Conservation (phyloP, 305 asterid genomes). For the Fraxinus ornus region DNA sequence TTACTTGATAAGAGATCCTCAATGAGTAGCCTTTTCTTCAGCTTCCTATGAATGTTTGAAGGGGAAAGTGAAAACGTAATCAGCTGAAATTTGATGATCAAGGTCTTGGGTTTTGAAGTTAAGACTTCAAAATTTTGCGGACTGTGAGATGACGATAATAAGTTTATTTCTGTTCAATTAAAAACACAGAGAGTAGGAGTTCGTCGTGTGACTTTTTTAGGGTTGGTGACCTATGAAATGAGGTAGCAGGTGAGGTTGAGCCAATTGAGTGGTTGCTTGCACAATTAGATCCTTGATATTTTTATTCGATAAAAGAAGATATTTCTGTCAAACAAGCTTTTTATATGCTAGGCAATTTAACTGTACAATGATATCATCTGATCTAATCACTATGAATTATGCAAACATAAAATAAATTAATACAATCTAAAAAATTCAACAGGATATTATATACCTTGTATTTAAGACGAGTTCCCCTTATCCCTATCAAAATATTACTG, state of each 20-base stretch:
- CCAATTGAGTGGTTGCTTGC: background rate
- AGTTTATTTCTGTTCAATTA: background rate
- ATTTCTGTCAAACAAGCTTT: background rate
- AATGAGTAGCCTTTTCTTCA: background rate
- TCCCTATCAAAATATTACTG: conserved; percentile 61
- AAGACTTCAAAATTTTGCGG: background rate
- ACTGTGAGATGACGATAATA: background rate
- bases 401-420: background rate
- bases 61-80: background rate
- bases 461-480: conserved; percentile 55
- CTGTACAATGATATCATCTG: background rate
- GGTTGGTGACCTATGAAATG: background rate
- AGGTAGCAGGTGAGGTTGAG: background rate
- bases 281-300: background rate
- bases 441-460: conserved; percentile 52
- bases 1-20: background rate
- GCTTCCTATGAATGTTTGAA: conserved; percentile 1
- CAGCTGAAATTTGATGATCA: background rate
- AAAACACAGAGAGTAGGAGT: background rate
- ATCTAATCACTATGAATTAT: background rate
- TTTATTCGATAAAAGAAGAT: background rate
- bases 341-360: background rate
- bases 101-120: background rate
- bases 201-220: background rate
- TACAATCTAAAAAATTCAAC: conserved; percentile 1